Evolutionary conservation across 2,329 filamentous ascomycete species (phyloP).

Genomic region (Hymenoscyphus fructigenus): DNA sequence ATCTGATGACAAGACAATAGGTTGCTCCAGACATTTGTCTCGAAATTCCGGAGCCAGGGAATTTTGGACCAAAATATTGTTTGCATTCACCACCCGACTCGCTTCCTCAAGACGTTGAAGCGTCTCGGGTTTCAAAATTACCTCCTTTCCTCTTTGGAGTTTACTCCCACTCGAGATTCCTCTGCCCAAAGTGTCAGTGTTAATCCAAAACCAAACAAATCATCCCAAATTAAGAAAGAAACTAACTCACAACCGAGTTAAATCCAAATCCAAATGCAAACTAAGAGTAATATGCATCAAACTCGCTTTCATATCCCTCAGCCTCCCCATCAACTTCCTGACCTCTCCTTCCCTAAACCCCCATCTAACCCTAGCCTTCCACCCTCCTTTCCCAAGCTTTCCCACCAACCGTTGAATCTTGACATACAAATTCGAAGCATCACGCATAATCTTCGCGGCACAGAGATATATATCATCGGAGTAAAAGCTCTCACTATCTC

Average conservation of each 20-base stretch:
- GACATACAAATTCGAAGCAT: constrained; percentile 24
- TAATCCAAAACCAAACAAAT: background rate
- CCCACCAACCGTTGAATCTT: constrained; percentile 26
- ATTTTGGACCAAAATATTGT: constrained; percentile 7
- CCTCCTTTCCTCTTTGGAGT: constrained; percentile 12
- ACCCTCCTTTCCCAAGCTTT: constrained; percentile 24
- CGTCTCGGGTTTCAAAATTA: constrained; percentile 18
- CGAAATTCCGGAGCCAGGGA: background rate
- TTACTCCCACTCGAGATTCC: constrained; percentile 22
- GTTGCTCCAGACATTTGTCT: background rate
- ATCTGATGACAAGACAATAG: background rate
- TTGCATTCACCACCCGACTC: constrained; percentile 10
- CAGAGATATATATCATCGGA: constrained; percentile 28
- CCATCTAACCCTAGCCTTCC: constrained; percentile 23
- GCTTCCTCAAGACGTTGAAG: constrained; percentile 18
- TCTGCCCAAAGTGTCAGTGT: constrained; percentile 7
- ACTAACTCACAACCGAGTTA: constrained; percentile 23
- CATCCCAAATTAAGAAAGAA: background rate
- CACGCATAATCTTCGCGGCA: constrained; percentile 28
- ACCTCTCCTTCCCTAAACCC: constrained; percentile 26
- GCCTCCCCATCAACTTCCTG: constrained; percentile 21
- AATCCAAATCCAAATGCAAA: constrained; percentile 26
- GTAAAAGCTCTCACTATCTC: constrained; percentile 20
- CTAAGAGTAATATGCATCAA: constrained; percentile 25
- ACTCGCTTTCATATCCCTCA: constrained; percentile 25